A percentile compares a stretch with the other conserved stretches of the same genome.
Conservation (phyloP, 2,329 filamentous ascomycete genomes). For the Mycocentrospora acerina region DNA sequence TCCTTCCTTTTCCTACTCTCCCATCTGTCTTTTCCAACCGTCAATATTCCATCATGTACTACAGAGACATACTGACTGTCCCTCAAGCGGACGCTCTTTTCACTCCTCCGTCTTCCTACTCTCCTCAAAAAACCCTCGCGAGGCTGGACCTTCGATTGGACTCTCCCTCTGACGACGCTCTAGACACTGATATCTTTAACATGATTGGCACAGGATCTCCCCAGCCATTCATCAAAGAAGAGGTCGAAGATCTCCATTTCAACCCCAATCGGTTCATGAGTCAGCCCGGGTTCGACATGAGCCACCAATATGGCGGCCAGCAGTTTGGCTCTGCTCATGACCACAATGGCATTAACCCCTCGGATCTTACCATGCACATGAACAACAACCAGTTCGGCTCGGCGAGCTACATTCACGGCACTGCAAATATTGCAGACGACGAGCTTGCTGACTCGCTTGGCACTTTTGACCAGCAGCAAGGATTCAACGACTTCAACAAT, state of each 20-base stretch:
- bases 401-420: conserved; percentile 74
- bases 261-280: conserved; percentile 52
- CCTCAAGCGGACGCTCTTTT: conserved; percentile 46
- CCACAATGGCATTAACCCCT: conserved; percentile 69
- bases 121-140: conserved; percentile 40
- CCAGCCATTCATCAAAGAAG: conserved; percentile 67
- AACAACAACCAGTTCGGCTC: conserved; percentile 58
- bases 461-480: conserved; percentile 51
- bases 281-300: conserved; percentile 54
- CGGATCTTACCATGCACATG: conserved; percentile 72
- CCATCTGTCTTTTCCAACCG: conserved; percentile 14
- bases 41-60: conserved; percentile 35
- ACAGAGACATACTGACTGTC: conserved; percentile 42
- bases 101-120: conserved; percentile 45
- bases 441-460: conserved; percentile 75
- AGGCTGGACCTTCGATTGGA: conserved; percentile 42
- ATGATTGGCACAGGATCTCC: conserved; percentile 59
- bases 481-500: conserved; percentile 51
- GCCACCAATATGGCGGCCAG: conserved; percentile 50
- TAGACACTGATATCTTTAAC: conserved; percentile 48
- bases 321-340: conserved; percentile 50
- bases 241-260: conserved; percentile 64
- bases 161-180: conserved; percentile 43
- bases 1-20: conserved; percentile 8
- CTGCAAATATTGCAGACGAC: conserved; percentile 81